Base-by-base conservation (phyloP, 768 basidiomycete genomes). In the Postia placenta region DNA sequence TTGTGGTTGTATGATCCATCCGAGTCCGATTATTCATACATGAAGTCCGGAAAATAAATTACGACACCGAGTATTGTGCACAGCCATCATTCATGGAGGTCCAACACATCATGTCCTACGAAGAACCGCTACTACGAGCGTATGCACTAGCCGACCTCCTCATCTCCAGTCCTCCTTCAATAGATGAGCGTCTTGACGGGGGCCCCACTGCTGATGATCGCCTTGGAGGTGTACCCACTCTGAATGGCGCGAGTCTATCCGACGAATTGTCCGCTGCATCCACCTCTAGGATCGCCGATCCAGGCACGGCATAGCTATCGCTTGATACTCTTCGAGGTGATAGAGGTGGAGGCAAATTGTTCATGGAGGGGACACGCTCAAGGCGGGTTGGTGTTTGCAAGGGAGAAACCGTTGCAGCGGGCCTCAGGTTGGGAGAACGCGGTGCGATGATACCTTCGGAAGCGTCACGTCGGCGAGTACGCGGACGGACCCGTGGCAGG, bases 401-500 rank as follows among this genome's bases (percentile, higher is more conserved):
- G 17, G 54, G 61, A 9, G 57, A 56, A 19, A 57, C 50, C 24
- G 50, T 50, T 15, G 54, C 47, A 33, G 46, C 12, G 9, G 48
- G 55, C 1, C 48, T 45, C 12, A 52, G 39, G 27, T 47, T 51
- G 3, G 64, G 64, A 14, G 83, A 73, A 11, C 70, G 78, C 12
- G 84, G 84, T 0, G 85, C 80, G 50, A 92, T 80, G 45, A 91
- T 68, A 11, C 87, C 90, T 55, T 87, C 82, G 12, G 80, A 71
- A 5, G 74, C 69, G 30, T 73, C 70, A 44, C 68, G 70, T n/a
- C 77, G 67, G 19, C 70, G 62, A 9, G 69, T 42, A 36, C 69
- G 69, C 9, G 78, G 69, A 17, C 78, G 73, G 4, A 81, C 43
- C 54, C 52, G 73, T 54, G 49, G 78, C 47, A 60, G 61, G 2